Percentiles rank a stretch among this genome's conserved stretches.
Conservation (phyloP, 2,329 filamentous ascomycete species). For the Plenodomus biglobosus region DNA sequence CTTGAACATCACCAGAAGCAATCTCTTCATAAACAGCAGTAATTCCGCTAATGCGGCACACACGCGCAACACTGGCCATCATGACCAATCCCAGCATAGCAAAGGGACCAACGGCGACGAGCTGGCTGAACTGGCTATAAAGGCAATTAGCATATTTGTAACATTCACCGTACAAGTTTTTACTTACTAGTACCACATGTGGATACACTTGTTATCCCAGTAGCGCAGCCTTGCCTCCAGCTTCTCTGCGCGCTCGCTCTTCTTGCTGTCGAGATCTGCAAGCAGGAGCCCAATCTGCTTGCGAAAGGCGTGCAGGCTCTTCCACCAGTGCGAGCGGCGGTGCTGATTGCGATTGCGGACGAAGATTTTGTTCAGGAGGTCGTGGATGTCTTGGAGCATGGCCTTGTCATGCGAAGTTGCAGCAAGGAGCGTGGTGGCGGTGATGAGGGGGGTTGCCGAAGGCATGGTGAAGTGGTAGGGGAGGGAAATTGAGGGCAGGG, state of each 20-base stretch:
- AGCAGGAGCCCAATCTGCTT: slow-evolving; percentile 63
- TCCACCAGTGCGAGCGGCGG: slow-evolving; percentile 78
- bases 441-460: slow-evolving; percentile 16
- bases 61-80: slow-evolving; percentile 46
- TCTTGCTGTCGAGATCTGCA: slow-evolving; percentile 28
- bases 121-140: slow-evolving; percentile 47
- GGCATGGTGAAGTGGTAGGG: slow-evolving; percentile 8
- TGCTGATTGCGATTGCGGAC: slow-evolving; percentile 94
- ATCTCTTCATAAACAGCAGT: slow-evolving; percentile 47
- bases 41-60: slow-evolving; percentile 47
- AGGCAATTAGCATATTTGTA: slow-evolving; percentile 1
- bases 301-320: slow-evolving; percentile 69
- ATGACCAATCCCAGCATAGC: slow-evolving; percentile 50
- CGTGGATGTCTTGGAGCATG: slow-evolving; percentile 43
- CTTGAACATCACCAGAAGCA: slow-evolving; percentile 46
- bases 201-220: slow-evolving; percentile 45
- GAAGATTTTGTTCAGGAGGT: slow-evolving; percentile 70
- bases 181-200: slow-evolving; percentile 44
- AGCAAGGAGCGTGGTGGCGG: slow-evolving; percentile 22
- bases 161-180: neutral
- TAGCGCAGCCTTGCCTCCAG: slow-evolving; percentile 39
- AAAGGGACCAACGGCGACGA: slow-evolving; percentile 50
- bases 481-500: neutral
- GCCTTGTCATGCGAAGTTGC: slow-evolving; percentile 30
- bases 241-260: slow-evolving; percentile 17